These are phyloP conservation scores for Xylariales sp. DNA, from an alignment of 2,329 filamentous ascomycete species.

Conservation along the genomic window DNA sequence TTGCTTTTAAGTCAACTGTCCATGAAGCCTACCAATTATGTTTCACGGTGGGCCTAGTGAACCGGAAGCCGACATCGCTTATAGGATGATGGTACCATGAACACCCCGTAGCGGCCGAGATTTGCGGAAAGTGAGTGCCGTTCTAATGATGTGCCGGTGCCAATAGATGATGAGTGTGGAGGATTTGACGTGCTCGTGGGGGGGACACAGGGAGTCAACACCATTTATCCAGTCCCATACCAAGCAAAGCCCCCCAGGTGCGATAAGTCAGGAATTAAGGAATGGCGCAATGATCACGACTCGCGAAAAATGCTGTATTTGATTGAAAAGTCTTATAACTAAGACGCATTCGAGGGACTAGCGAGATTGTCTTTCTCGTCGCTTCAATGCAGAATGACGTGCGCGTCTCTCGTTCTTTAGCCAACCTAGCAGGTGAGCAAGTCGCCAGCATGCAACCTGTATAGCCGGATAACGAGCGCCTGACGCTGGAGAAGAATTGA, in stretches of 20 bases:
- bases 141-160: slow-evolving; percentile 10
- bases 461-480: slow-evolving; percentile 29
- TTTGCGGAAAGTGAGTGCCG: background rate
- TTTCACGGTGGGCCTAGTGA: background rate
- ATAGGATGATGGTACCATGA: background rate
- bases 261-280: background rate
- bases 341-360: background rate
- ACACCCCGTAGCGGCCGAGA: background rate
- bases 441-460: background rate
- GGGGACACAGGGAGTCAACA: background rate
- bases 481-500: slow-evolving; percentile 4
- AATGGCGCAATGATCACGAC: background rate
- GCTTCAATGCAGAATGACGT: slow-evolving; percentile 1
- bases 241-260: background rate
- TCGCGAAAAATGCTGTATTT: background rate
- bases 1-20: background rate
- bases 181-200: background rate
- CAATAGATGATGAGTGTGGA: background rate
- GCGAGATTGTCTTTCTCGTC: background rate
- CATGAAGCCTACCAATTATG: background rate
- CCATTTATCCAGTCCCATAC: slow-evolving; percentile 25
- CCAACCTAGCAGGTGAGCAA: background rate
- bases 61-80: background rate
- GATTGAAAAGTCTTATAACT: background rate
- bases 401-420: background rate